Percentiles rank a stretch among this genome's conserved stretches.
These are phyloP conservation scores for Reticulascus tulasneorum DNA, from an alignment of 2,329 filamentous ascomycete species.

Conservation along the genomic window DNA sequence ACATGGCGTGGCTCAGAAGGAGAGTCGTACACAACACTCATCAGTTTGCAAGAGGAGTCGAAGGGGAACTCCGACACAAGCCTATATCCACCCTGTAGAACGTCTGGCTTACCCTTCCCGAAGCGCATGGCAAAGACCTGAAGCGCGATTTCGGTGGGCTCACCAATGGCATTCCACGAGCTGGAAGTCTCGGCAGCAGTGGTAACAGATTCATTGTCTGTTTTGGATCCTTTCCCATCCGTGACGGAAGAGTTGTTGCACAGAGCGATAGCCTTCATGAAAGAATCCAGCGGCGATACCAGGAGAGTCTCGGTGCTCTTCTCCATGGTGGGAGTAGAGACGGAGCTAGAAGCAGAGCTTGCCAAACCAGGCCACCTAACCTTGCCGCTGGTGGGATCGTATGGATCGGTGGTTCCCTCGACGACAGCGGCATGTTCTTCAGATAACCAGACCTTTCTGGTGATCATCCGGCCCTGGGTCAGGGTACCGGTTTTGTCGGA, in stretches of 20 bases:
- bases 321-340: constrained; percentile 17
- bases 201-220: constrained; percentile 43
- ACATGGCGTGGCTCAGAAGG: constrained; percentile 32
- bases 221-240: constrained; percentile 32
- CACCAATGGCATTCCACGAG: constrained; percentile 57
- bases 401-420: constrained; percentile 52
- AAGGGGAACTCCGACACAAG: constrained; percentile 58
- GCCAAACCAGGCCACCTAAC: constrained; percentile 40
- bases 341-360: constrained; percentile 26
- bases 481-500: constrained; percentile 69
- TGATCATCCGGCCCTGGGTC: constrained; percentile 64
- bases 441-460: constrained; percentile 58
- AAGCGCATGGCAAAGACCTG: constrained; percentile 71
- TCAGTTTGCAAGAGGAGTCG: constrained; percentile 69
- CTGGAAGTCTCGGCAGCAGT: constrained; percentile 34
- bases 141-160: constrained; percentile 70
- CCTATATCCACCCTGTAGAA: too few species aligned
- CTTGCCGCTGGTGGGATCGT: constrained; percentile 56
- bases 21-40: constrained; percentile 63
- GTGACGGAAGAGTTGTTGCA: constrained; percentile 57
- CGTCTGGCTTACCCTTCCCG: constrained; percentile 41
- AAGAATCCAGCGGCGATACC: constrained; percentile 35
- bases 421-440: constrained; percentile 50
- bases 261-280: constrained; percentile 53
- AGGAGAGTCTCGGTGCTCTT: constrained; percentile 22